These are phyloP conservation scores for Venturia aucupariae DNA, from an alignment of 2,329 filamentous ascomycete species.

Conservation along the genomic window DNA sequence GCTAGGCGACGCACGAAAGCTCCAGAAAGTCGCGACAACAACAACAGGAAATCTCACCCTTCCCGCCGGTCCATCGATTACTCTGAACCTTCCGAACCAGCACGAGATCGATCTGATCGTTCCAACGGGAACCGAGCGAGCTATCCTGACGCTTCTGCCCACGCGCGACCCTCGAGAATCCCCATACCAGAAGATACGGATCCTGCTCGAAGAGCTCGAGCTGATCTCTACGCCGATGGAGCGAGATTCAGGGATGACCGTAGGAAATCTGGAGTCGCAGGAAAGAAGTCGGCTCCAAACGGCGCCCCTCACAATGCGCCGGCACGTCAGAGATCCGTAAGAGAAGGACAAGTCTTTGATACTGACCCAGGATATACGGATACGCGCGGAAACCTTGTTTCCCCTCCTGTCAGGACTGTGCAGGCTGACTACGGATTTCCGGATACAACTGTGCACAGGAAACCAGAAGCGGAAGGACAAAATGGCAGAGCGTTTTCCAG, in stretches of 20 bases:
- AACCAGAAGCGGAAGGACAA: neutral
- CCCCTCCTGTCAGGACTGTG: neutral
- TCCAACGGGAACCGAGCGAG: neutral
- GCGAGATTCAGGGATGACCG: neutral
- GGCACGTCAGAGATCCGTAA: constrained; percentile 8
- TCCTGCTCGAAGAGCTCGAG: constrained; percentile 1
- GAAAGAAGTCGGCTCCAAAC: neutral
- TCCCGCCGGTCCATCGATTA: neutral
- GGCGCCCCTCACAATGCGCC: neutral
- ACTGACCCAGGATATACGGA: constrained; percentile 8
- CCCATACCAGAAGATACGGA: neutral
- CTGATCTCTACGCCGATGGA: neutral
- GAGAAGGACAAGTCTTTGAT: constrained; percentile 11
- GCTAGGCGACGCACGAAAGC: constrained; percentile 22
- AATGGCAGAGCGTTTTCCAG: neutral
- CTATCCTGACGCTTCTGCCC: neutral
- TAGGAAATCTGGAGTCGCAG: neutral
- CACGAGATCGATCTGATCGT: neutral
- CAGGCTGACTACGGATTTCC: neutral
- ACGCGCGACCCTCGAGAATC: neutral
- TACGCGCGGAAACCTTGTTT: neutral
- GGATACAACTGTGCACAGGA: neutral
- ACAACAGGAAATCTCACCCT: constrained; percentile 6
- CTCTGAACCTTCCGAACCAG: neutral
- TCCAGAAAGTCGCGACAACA: neutral